Evolutionary conservation across 352 stramenopile species (phyloP).

Genomic region (Pythium coloratum): DNA sequence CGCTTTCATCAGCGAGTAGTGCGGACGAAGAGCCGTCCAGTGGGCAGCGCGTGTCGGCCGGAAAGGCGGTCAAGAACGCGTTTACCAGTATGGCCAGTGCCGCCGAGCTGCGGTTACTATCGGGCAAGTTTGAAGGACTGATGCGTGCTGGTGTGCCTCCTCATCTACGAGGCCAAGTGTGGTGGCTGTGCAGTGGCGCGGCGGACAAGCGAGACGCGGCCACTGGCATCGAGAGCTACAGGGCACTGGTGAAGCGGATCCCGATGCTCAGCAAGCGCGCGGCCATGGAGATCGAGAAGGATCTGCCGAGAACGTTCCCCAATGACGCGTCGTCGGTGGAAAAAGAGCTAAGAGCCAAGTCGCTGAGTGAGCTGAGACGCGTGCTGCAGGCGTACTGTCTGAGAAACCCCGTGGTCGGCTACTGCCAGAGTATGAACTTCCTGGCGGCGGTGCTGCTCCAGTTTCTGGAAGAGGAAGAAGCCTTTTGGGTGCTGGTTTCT

Average conservation of each 20-base stretch:
- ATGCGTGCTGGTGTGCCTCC: constrained; percentile 65
- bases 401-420: constrained; percentile 80
- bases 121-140: constrained; percentile 66
- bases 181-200: constrained; percentile 79
- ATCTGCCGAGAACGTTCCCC: constrained; percentile 83
- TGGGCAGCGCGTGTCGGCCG: constrained; percentile 22
- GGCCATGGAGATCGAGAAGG: constrained; percentile 88
- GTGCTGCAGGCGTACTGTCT: constrained; percentile 86
- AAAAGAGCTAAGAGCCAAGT: constrained; percentile 31
- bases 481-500: constrained; percentile 83
- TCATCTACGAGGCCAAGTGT: constrained; percentile 68
- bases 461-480: constrained; percentile 82
- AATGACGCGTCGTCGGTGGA: constrained; percentile 23
- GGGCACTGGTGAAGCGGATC: constrained; percentile 48
- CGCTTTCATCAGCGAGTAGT: background rate
- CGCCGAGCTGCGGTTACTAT: constrained; percentile 50
- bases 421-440: constrained; percentile 92
- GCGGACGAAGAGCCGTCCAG: background rate
- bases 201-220: constrained; percentile 45
- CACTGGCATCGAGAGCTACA: constrained; percentile 43
- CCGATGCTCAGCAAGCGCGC: constrained; percentile 64
- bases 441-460: constrained; percentile 76
- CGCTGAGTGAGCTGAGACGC: constrained; percentile 64
- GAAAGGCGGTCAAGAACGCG: constrained; percentile 46
- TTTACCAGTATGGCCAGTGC: constrained; percentile 51